Evolutionary conservation across 2,329 filamentous ascomycete species (phyloP), one percentile per base, ranked within the genome.

Genomic region (Ophiostoma ips): DNA sequence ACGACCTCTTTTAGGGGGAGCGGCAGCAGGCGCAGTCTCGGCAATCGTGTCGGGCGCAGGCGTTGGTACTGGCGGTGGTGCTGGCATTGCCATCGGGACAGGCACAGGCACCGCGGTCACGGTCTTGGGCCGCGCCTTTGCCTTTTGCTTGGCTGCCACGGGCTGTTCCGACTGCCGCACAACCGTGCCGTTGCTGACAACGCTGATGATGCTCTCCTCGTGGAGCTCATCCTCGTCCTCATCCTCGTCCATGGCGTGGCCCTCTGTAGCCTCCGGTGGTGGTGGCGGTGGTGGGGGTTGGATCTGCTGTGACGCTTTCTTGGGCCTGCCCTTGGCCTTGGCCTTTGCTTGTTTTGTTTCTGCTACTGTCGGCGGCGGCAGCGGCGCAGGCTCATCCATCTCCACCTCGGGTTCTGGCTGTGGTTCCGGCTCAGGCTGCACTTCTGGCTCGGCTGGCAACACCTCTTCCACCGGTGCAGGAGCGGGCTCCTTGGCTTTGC

Each of bases 401-500:
- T 28, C 48, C 54, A 3, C 45, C 28, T 46, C 30, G 19, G 36
- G 33, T 31, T 15, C 38, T 4, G 50, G 37, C 21, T n/a, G 48
- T 31, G 57, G 55, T 40, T 57, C 56, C 19, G 50, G 28, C 21
- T 47, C 56, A 21, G 50, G 28, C 21, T 47, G 34, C 18, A 10
- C 36, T 6, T 51, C 49, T 31, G 57, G 55, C 41, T 58, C 56
- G 28, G 50, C 18, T 18, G 46, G 34, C 18, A 12, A 34, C 1
- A 45, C 31, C 16, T 50, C 45, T 6, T 51, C 57, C 24, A 56
- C 54, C 24, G 53, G 41, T 10, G 55, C 52, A 10, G 37, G 48
- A 2, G 55, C 52, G 8, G 37, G 48, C 2, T 65, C 59, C 55
- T 71, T 71, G 8, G 62, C 52, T 57, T 72, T 75, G 57, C 71